These are phyloP conservation scores for Verticillium nonalfalfae DNA, from an alignment of 2,329 filamentous ascomycete species.

Conservation along the genomic window DNA sequence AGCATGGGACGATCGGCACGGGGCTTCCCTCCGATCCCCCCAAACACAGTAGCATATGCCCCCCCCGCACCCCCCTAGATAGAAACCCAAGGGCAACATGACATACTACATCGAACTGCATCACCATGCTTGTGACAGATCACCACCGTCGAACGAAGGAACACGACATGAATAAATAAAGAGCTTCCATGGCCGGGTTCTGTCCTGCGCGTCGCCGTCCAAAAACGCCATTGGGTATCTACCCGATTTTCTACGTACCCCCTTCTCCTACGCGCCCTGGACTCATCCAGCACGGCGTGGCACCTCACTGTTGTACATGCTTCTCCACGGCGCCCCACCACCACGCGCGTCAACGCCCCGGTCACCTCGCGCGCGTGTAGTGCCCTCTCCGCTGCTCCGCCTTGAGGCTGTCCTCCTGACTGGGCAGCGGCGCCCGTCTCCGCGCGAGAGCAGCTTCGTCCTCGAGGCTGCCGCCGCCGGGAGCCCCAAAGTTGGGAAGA, in stretches of 20 bases:
- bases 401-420: slow-evolving; percentile 75
- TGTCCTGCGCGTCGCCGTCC: not conserved
- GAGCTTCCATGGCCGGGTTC: not conserved
- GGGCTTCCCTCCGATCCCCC: not conserved
- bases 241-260: not conserved
- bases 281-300: not conserved
- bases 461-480: slow-evolving; percentile 27
- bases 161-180: not conserved
- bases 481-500: slow-evolving; percentile 17
- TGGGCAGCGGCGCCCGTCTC: slow-evolving; percentile 66
- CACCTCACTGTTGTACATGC: not conserved
- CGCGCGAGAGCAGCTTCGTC: slow-evolving; percentile 17
- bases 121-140: too few species aligned
- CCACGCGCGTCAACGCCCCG: not conserved
- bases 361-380: slow-evolving; percentile 45
- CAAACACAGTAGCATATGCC: not conserved
- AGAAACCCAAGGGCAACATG: not conserved
- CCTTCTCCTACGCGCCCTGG: too few species aligned
- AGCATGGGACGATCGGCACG: not conserved
- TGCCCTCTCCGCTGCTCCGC: slow-evolving; percentile 66
- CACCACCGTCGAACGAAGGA: not conserved
- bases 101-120: too few species aligned
- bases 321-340: not conserved
- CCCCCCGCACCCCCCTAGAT: not conserved
- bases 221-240: not conserved